Evolutionary conservation across 164 flowering plant species (phyloP).

Genomic region (Saururus chinensis): DNA sequence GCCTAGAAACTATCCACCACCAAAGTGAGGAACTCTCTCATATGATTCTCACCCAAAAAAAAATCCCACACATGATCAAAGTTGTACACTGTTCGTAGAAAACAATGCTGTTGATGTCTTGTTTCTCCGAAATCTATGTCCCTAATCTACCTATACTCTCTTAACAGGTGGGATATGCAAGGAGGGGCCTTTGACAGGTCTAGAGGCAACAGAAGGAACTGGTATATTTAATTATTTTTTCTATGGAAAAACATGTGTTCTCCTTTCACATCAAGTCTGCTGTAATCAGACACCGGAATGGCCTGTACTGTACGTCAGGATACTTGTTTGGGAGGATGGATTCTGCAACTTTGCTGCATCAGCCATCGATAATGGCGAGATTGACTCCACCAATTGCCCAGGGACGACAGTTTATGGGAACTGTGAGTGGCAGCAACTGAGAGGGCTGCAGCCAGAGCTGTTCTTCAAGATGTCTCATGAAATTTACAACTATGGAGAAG

Average conservation of each 20-base stretch:
- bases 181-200: conserved; percentile 86
- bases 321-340: conserved; percentile 97
- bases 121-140: not conserved
- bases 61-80: not conserved
- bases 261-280: not conserved
- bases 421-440: conserved; percentile 51
- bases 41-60: not conserved
- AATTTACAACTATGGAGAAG: conserved; percentile 98
- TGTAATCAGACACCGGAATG: not conserved
- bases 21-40: conserved; percentile 46
- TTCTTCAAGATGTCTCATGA: conserved; percentile 99
- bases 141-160: not conserved
- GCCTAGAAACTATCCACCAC: conserved; percentile 96
- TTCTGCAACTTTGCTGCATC: conserved; percentile 94
- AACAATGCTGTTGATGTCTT: no score
- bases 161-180: conserved; percentile 80
- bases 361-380: conserved; percentile 24
- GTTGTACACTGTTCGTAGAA: no score
- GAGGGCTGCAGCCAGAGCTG: conserved; percentile 89
- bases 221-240: conserved; percentile 31
- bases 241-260: not conserved
- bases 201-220: conserved; percentile 94
- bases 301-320: conserved; percentile 33
- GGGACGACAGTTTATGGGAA: conserved; percentile 34
- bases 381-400: conserved; percentile 29